These are phyloP conservation scores for Neurospora sp. DNA, from an alignment of 495 filamentous ascomycete species.

Conservation along the genomic window DNA sequence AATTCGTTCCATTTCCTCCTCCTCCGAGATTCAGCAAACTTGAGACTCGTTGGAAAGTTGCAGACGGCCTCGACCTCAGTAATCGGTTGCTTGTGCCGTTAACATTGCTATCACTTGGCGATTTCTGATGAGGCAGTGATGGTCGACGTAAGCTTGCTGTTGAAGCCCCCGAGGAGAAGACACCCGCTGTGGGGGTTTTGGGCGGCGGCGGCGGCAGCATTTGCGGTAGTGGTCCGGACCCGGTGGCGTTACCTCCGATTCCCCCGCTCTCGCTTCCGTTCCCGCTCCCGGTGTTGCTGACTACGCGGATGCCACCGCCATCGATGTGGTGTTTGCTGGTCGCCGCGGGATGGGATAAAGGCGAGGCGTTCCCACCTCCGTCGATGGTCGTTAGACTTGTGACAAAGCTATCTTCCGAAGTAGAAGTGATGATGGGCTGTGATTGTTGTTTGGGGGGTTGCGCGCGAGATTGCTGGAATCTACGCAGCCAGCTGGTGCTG, in stretches of 20 bases:
- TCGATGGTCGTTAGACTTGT: background rate
- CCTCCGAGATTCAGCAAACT: slow-evolving; percentile 4
- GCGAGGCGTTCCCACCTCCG: background rate
- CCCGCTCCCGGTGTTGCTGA: background rate
- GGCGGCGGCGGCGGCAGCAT: background rate
- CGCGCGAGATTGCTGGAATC: slow-evolving; percentile 16
- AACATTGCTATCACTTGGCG: background rate
- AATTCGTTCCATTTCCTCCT: background rate
- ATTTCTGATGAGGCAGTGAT: background rate
- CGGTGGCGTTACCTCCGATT: background rate
- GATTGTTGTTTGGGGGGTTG: background rate
- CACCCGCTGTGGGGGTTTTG: background rate
- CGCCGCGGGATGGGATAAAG: background rate
- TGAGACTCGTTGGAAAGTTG: slow-evolving; percentile 3
- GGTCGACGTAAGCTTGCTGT: background rate
- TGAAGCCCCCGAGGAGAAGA: background rate
- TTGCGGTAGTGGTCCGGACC: background rate
- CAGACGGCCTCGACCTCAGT: background rate
- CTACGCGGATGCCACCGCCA: background rate
- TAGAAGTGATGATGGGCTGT: background rate
- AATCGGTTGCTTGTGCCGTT: background rate
- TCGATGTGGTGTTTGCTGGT: background rate
- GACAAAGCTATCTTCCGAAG: background rate
- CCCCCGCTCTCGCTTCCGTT: background rate
- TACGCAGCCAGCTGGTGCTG: slow-evolving; percentile 16